Percentiles rank a stretch among this genome's conserved stretches.
phyloP scores from a whole-genome alignment of 306 rosid genomes.

The Dryas alaskensis region DNA sequence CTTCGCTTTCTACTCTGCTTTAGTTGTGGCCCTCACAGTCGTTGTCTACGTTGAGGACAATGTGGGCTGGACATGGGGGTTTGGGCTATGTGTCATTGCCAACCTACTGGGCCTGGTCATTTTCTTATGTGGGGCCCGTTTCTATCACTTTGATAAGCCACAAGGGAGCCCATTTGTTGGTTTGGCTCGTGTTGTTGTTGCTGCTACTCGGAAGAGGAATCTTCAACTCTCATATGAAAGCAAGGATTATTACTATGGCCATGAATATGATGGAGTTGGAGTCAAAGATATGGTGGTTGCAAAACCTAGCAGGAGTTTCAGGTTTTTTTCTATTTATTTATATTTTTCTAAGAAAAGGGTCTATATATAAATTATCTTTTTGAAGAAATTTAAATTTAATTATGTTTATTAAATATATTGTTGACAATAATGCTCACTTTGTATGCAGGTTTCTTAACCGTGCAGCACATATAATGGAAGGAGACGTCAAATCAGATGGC shows the following conservation, averaged over 20 bases:
- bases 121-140: slow-evolving; percentile 34
- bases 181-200: slow-evolving; percentile 39
- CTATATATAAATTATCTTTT: too few species aligned
- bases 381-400: too few species aligned
- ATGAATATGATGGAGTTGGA: too few species aligned
- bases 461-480: slow-evolving; percentile 49
- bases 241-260: slow-evolving; percentile 24
- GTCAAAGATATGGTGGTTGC: neutral
- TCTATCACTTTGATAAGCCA: slow-evolving; percentile 25
- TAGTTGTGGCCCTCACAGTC: slow-evolving; percentile 21
- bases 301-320: slow-evolving; percentile 32
- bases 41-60: slow-evolving; percentile 42
- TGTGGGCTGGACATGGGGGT: slow-evolving; percentile 41
- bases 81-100: slow-evolving; percentile 29
- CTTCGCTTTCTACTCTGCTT: slow-evolving; percentile 11
- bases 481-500: slow-evolving; percentile 43
- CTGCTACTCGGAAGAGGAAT: slow-evolving; percentile 34
- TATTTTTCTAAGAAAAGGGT: too few species aligned
- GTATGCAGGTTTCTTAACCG: slow-evolving; percentile 44
- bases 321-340: slow-evolving; percentile 18
- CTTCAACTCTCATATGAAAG: slow-evolving; percentile 17
- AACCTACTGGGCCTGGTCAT: slow-evolving; percentile 20
- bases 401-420: too few species aligned
- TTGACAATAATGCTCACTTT: neutral
- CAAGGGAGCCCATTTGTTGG: slow-evolving; percentile 37